Evolutionary conservation across 257 asterid genomes (phyloP), one percentile per base, ranked within the genome.

Genomic region (Catharanthus roseus): DNA sequence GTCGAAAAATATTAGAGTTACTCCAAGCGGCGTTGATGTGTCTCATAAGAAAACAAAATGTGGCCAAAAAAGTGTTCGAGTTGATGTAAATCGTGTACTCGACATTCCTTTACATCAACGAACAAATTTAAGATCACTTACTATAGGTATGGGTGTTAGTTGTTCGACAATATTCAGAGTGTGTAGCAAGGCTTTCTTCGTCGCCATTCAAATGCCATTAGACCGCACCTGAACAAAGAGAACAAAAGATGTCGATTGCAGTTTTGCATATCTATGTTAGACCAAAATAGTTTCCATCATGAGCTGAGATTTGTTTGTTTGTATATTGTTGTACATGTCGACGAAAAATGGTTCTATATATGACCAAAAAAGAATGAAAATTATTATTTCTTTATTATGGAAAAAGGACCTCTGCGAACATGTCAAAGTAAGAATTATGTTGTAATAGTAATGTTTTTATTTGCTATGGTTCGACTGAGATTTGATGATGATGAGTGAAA

Each of bases 191-290:
- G 24, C 10, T 3, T 21, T 19, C 18, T 70, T 36, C 21, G 36
- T 3, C 51, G 51, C 6, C 33, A 64, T 10, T 38, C 69, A 34
- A 64, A 64, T 64, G 16, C 69, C 26, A 54, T 7, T 2, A 49
- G 18, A 15, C 54, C 54, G 6, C 6, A 16, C 18, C 54, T 49
- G 0, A 49, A 49, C 5, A 56, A 70, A 3, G 41, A 23, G 42
- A 38, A 71, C 2, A 41, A 57, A 21, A 3, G 8, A 15, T 4
- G 28, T 3, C 1, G 45, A 6, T 57, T 71, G 1, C n/a, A 57
- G 55, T 57, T 57, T 42, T 57, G 33, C 42, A 28, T 57, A 39
- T 57, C 68, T 4, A 56, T 41, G 56, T 42, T 70, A 12, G 58
- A 70, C 29, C 28, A 6, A 24, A 60, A 44, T 3, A 56, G 18